A percentile compares a stretch with the other conserved stretches of the same genome.
These are phyloP conservation scores for Pyrenochaeta sp. DNA, from an alignment of 2,329 filamentous ascomycete species.

Conservation along the genomic window DNA sequence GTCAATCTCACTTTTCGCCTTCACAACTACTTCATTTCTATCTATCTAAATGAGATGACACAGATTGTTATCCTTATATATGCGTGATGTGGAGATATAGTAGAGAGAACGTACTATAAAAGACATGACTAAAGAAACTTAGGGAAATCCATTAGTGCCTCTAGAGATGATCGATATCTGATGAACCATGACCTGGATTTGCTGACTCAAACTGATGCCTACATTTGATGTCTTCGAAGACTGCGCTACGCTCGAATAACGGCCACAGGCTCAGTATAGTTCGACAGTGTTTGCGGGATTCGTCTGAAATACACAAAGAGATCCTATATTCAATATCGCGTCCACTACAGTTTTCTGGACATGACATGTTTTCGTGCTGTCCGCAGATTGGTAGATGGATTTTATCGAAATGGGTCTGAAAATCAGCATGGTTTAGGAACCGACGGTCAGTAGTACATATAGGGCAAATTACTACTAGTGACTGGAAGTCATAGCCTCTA, in stretches of 20 bases:
- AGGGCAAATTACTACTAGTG: conserved; percentile 8
- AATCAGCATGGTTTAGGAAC: conserved; percentile 5
- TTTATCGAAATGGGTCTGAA: conserved; percentile 8
- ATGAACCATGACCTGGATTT: too few relatives aligned
- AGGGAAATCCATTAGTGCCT: too few relatives aligned
- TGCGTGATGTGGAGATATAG: too few relatives aligned
- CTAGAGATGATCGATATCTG: too few relatives aligned
- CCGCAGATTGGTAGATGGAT: neutral
- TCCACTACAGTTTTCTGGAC: neutral
- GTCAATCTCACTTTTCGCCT: too few relatives aligned
- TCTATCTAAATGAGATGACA: too few relatives aligned
- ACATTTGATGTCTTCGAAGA: conserved; percentile 7
- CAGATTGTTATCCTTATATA: too few relatives aligned
- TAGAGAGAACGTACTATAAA: too few relatives aligned
- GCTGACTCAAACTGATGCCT: too few relatives aligned
- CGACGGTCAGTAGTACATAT: conserved; percentile 4
- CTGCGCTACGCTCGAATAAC: neutral
- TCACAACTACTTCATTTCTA: too few relatives aligned
- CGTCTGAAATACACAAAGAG: too few relatives aligned
- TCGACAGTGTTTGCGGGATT: conserved; percentile 15
- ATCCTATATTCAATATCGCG: neutral
- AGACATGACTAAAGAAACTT: too few relatives aligned
- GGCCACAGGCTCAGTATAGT: conserved; percentile 17
- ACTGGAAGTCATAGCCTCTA: conserved; percentile 14
- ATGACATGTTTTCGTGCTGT: neutral